Evolutionary conservation across 169 alveolate genomes (phyloP).

Genomic region (Eimeria tenella): DNA sequence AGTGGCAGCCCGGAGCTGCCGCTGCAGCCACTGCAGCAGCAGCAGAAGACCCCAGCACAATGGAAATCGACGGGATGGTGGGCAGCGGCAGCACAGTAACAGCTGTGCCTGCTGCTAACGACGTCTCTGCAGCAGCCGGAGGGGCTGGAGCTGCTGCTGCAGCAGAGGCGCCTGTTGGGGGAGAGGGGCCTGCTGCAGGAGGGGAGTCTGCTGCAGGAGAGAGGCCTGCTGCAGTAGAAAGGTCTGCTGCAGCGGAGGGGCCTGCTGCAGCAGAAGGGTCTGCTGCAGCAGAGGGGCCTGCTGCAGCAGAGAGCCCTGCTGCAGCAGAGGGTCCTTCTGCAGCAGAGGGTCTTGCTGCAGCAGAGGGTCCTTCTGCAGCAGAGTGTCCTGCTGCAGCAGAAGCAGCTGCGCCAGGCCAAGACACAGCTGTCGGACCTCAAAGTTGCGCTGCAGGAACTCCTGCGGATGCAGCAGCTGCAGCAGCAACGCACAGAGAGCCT

Average conservation of each 20-base stretch:
- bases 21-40: not conserved
- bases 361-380: not conserved
- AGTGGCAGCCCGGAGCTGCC: not conserved
- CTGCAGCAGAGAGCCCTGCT: not conserved
- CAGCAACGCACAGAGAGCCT: not conserved
- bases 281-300: not conserved
- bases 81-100: not conserved
- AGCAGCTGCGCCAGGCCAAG: not conserved
- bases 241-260: not conserved
- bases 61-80: not conserved
- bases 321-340: not conserved
- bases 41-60: not conserved
- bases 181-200: not conserved
- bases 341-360: not conserved
- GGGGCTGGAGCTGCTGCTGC: not conserved
- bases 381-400: not conserved
- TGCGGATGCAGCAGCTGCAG: constrained; percentile 15
- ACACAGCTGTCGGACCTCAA: not conserved
- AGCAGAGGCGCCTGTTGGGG: not conserved
- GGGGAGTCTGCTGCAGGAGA: not conserved
- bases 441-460: not conserved
- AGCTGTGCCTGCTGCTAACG: not conserved
- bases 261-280: not conserved
- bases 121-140: not conserved
- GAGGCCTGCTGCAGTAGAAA: not conserved